phyloP scores from a whole-genome alignment of 2,329 filamentous ascomycete genomes.

The Thelonectria rubi region DNA sequence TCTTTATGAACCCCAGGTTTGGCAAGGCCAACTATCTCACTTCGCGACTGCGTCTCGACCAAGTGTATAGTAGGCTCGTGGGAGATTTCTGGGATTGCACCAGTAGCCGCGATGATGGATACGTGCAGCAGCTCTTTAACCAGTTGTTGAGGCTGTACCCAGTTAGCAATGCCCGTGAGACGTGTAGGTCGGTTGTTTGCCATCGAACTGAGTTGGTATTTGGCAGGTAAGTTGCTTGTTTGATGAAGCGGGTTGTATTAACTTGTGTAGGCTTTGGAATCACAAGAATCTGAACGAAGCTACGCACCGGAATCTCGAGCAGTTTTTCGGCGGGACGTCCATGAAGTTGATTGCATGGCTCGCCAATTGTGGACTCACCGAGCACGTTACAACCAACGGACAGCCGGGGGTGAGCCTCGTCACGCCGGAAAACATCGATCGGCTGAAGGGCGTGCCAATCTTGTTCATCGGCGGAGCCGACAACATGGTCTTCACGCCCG shows the following conservation, averaged over 20 bases:
- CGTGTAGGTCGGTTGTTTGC: slow-evolving; percentile 69
- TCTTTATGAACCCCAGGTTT: slow-evolving; percentile 67
- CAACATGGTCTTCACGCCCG: slow-evolving; percentile 35
- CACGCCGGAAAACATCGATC: slow-evolving; percentile 58
- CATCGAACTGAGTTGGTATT: slow-evolving; percentile 69
- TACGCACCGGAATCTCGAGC: slow-evolving; percentile 69
- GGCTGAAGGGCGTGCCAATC: slow-evolving; percentile 63
- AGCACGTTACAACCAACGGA: slow-evolving; percentile 61
- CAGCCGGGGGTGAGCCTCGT: slow-evolving; percentile 59
- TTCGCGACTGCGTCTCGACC: slow-evolving; percentile 19
- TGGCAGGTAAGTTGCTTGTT: slow-evolving; percentile 52
- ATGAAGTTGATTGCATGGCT: slow-evolving; percentile 66
- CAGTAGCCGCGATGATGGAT: slow-evolving; percentile 39
- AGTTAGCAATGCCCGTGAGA: slow-evolving; percentile 57
- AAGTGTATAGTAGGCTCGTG: slow-evolving; percentile 29
- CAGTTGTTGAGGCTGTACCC: slow-evolving; percentile 68
- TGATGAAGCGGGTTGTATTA: too few species aligned
- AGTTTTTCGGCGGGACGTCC: slow-evolving; percentile 67
- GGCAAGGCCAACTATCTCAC: slow-evolving; percentile 29
- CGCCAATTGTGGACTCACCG: slow-evolving; percentile 63
- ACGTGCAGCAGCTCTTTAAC: slow-evolving; percentile 62
- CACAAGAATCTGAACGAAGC: slow-evolving; percentile 72
- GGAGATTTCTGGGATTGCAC: slow-evolving; percentile 33
- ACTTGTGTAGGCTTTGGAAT: slow-evolving; percentile 57
- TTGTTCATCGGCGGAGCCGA: slow-evolving; percentile 43